Base-by-base conservation (phyloP, 2,329 filamentous ascomycete species). In the Fusarium torreyae region DNA sequence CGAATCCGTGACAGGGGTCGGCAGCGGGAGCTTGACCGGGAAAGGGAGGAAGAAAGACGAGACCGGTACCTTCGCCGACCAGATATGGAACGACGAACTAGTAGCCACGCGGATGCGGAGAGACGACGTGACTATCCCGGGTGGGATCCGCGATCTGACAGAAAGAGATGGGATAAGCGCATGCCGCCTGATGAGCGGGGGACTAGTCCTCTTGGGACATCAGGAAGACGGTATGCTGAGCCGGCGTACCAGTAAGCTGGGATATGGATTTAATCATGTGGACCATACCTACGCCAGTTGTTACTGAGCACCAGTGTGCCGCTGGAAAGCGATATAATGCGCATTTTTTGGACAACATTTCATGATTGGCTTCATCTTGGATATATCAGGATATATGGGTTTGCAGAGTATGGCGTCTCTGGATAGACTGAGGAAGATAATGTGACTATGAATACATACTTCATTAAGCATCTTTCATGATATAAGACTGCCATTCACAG, bases 41-140 rank as follows among this genome's bases (percentile, higher is more conserved):
- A 83, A 26, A 75, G 79, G 10, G 80, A 79, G 7, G 73, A 77
- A 18, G 77, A 79, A 15, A 71, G 77, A 51, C 77, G 79, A 44
- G 78, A 79, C 9, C 75, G 75, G 26, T 80, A 82, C 65, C 71
- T 80, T 14, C 74, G 79, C 31, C 78, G 82, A n/a, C 79, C 82
- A 2, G 82, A 83, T 2, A 71, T 77, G 15, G 76, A 81, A 28
- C 78, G 83, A 46, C 77, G 85, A 44, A 83, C 84, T 5, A 85
- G 84, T 75, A 86, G 84, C 69, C 84, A 86, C 62, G 82, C 83
- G 24, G 84, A 86, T 62, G 77, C 82, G 34, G 84, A 85, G 62
- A 78, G 84, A 22, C 76, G 80, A 44, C 77, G 80, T 13, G 79
- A 80, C 18, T 72, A 77, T 54, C 71, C 72, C 8, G 71, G 76